Base-by-base conservation (phyloP, 179 eudicot species). In the Beta lomatogona region DNA sequence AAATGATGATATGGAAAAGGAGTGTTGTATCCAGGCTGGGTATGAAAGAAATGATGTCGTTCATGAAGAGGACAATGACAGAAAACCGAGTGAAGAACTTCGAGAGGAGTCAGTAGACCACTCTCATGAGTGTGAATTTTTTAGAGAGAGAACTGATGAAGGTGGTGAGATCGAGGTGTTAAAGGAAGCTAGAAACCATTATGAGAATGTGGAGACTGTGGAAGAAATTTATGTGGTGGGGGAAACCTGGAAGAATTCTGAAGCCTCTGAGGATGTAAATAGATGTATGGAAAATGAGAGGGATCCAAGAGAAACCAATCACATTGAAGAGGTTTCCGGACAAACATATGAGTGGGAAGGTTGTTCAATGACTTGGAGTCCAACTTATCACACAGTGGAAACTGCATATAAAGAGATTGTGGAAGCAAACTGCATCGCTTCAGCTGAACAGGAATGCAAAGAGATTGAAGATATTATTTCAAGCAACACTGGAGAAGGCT, bases 401-500 rank as follows among this genome's bases (percentile, higher is more conserved):
- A 79, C 79, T 64, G 77, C 19, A 25, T 50, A 63, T 54, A 59
- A 67, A 65, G 79, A 66, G 79, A 66, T 71, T 65, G 58, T 68
- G 63, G 73, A 68, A 71, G 82, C 19, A 3, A 65, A 66, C 68
- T 69, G 59, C 61, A 46, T 64, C 21, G 66, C 12, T 53, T 81
- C 73, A 41, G 67, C 72, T 76, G 84, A 83, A 79, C 73, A 81
- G 48, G 87, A 28, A n/a, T 79, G 73, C 69, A 13, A 74, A 78
- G 74, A 80, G 81, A 91, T 77, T 48, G 82, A 80, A 54, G 65
- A 73, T 71, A 77, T 46, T 75, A 75, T 71, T 54, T 53, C 77
- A 28, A 86, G 84, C 60, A 80, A 81, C 79, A 63, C 66, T 52
- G 79, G 81, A 83, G 92, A 82, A 79, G 68, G 79, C 77, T 63